Base-by-base conservation (phyloP, 352 stramenopile genomes). In the Paralagenidium karlingii region DNA sequence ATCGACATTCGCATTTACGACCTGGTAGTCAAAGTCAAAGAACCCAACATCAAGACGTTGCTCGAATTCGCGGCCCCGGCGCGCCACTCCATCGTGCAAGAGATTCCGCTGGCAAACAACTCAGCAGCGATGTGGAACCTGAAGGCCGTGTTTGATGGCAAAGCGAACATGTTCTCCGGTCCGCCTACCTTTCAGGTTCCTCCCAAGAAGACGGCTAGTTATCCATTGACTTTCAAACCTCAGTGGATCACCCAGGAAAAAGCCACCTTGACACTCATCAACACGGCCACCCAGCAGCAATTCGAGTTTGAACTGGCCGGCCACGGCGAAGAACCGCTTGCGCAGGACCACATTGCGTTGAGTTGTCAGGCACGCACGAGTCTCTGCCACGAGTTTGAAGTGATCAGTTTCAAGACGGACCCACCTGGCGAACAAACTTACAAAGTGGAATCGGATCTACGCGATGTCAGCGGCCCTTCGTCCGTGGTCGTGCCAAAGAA, bases 401-500 rank as follows among this genome's bases (percentile, higher is more conserved):
- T 96, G 8, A 46, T 70, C 8, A 84, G 79, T 37, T 60, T 71
- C 9, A 64, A 60, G 24, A 51, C 63, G 3, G 62, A 74, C 10
- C 32, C 56, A 0, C 51, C 56, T 11, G 68, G 57, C 0, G 40
- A 36, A 7, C 58, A 84, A 24, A 53, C 51, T 0, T 97, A 81
- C 40, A 77, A 70, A 18, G 81, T 97, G 8, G 90, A 97, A 33
- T 95, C 76, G 3, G 90, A 97, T 47, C 46, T 97, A n/a, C 80
- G 80, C 5, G 74, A 95, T 36, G 82, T 96, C 0, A 73, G 67
- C 8, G 83, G 87, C 3, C 51, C 60, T 0, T 53, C 78, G 0
- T 76, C 53, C 0, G 43, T 94, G 16, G 54, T 40, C 0, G 58
- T 95, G 0, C 43, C 63, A 4, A 52, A 37, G 15, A 28, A 34